Percentiles rank a stretch among this genome's conserved stretches.
Evolutionary conservation across 495 filamentous ascomycete genomes (phyloP).

Genomic region (Penicillium flavigenum): DNA sequence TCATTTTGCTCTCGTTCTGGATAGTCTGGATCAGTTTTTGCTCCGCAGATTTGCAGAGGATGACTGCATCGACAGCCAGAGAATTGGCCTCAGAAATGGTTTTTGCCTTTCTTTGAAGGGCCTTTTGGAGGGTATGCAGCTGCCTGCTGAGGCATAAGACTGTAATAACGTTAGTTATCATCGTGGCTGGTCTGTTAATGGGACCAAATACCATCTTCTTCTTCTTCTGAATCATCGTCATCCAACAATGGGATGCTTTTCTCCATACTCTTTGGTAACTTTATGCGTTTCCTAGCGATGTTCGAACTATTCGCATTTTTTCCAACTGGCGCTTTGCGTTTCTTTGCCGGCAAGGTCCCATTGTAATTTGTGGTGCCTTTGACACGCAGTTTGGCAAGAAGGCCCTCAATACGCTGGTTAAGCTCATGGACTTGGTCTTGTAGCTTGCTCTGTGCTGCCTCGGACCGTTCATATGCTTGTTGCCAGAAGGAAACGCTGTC

Average conservation of each 20-base stretch:
- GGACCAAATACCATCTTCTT: neutral
- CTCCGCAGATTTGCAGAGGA: constrained; percentile 31
- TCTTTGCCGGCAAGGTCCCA: constrained; percentile 14
- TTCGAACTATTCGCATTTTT: constrained; percentile 6
- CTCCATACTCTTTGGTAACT: constrained; percentile 17
- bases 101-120: constrained; percentile 29
- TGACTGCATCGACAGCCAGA: constrained; percentile 26
- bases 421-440: constrained; percentile 44
- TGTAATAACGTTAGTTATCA: constrained; percentile 10
- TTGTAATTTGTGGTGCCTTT: constrained; percentile 5
- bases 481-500: constrained; percentile 54
- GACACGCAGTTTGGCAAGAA: constrained; percentile 24
- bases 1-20: neutral
- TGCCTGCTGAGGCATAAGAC: constrained; percentile 34
- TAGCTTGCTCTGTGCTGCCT: constrained; percentile 45
- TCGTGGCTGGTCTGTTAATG: neutral
- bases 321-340: constrained; percentile 28
- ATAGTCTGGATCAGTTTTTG: constrained; percentile 22
- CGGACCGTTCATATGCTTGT: constrained; percentile 45
- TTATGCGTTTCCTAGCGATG: constrained; percentile 25
- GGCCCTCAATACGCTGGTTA: constrained; percentile 36
- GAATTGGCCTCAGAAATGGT: constrained; percentile 9
- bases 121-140: constrained; percentile 34
- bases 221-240: neutral
- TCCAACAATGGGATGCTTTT: constrained; percentile 12